A percentile compares a stretch with the other conserved stretches of the same genome.
Evolutionary conservation across 225 moss, liverwort and hornwort species (phyloP).

Genomic region (Anthoceros angustus): DNA sequence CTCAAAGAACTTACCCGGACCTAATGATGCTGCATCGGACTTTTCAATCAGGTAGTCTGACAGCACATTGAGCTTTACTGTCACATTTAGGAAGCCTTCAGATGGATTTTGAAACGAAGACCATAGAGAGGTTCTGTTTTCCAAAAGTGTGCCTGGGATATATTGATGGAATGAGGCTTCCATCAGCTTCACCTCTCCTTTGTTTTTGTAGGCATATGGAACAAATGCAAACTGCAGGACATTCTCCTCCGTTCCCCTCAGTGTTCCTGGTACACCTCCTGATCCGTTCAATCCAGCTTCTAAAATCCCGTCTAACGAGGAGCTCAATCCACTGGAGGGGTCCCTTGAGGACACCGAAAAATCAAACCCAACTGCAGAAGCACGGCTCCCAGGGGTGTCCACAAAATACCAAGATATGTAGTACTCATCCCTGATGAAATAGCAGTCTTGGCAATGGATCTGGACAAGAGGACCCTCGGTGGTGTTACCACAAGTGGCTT

Average conservation of each 20-base stretch:
- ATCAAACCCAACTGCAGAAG: neutral
- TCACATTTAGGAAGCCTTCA: neutral
- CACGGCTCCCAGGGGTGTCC: neutral
- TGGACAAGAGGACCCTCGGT: neutral
- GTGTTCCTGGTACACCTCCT: neutral
- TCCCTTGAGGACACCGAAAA: neutral
- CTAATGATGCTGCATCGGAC: neutral
- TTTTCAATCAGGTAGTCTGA: neutral
- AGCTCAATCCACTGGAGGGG: neutral
- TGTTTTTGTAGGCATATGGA: neutral
- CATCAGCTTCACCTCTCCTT: neutral
- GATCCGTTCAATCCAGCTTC: neutral
- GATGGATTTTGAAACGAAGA: neutral
- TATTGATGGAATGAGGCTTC: neutral
- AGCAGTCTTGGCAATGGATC: neutral
- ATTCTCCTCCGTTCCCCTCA: neutral
- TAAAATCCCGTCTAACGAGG: neutral
- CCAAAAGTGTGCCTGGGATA: neutral
- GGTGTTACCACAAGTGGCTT: neutral
- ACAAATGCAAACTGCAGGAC: neutral
- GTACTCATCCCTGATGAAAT: neutral
- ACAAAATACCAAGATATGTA: neutral
- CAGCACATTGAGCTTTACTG: neutral
- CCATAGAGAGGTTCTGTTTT: neutral
- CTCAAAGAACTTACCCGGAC: neutral